A percentile compares a stretch with the other conserved stretches of the same genome.
Evolutionary conservation across 1,284 basidiomycete genomes (phyloP).

Genomic region (Flammula alnicola): DNA sequence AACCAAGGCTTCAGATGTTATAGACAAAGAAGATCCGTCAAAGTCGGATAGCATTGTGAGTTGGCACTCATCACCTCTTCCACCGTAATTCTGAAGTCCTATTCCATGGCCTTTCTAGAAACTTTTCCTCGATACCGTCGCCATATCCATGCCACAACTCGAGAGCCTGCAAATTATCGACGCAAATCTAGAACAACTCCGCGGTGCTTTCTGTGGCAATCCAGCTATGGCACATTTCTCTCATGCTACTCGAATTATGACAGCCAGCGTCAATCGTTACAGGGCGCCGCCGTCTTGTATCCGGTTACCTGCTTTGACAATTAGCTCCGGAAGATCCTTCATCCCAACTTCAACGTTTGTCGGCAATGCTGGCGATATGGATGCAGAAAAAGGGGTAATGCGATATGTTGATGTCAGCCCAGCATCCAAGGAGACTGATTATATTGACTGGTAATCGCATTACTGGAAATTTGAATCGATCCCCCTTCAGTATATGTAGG

Average conservation of each 20-base stretch:
- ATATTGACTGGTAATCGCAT: neutral
- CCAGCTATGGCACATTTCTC: constrained; percentile 12
- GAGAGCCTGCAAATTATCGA: constrained; percentile 4
- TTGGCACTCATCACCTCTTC: neutral
- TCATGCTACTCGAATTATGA: constrained; percentile 3
- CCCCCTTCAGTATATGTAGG: too few relatives aligned
- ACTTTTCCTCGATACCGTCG: constrained; percentile 14
- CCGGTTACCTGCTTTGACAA: constrained; percentile 1
- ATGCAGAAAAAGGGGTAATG: too few relatives aligned
- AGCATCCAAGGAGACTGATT: neutral
- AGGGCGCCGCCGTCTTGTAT: neutral
- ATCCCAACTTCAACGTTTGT: neutral
- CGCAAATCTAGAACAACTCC: constrained; percentile 14
- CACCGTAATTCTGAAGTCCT: neutral
- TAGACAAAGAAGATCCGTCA: neutral
- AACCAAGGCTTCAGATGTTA: constrained; percentile 1
- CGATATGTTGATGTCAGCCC: neutral
- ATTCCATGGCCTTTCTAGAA: constrained; percentile 5
- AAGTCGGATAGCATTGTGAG: constrained; percentile 14
- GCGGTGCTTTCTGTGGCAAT: constrained; percentile 11
- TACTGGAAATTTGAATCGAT: too few relatives aligned
- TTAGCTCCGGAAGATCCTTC: neutral
- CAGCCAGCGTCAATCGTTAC: constrained; percentile 6
- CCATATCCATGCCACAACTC: constrained; percentile 6
- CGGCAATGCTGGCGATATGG: neutral